phyloP scores from a whole-genome alignment of 208 protist genomes.

The Histomonas meleagridis region DNA sequence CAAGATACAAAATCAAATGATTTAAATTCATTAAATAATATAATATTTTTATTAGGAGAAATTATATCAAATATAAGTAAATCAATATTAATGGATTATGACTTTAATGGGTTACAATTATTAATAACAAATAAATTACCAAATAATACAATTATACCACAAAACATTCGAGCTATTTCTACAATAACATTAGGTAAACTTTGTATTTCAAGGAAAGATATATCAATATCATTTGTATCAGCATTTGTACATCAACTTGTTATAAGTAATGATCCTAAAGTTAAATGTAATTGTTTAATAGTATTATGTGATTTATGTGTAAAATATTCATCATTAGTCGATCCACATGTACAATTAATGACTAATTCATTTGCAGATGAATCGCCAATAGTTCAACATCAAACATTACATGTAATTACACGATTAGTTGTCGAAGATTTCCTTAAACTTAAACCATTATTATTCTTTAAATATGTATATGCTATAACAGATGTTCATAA shows the following conservation, averaged over 20 bases:
- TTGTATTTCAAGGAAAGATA: not conserved
- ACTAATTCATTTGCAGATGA: not conserved
- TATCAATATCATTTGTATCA: not conserved
- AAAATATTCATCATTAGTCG: not conserved
- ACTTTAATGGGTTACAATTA: not conserved
- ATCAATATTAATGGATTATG: not conserved
- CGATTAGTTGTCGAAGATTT: not conserved
- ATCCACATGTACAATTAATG: not conserved
- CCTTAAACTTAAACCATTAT: not conserved
- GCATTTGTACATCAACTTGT: not conserved
- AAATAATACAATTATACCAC: not conserved
- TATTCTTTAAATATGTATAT: slow-evolving; percentile 18
- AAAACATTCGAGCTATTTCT: not conserved
- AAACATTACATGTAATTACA: slow-evolving; percentile 3
- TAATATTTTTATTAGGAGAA: not conserved
- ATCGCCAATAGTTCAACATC: not conserved
- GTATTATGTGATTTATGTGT: slow-evolving; percentile 23
- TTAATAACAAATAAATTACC: not conserved
- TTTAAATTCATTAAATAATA: not conserved
- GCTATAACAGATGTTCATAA: not conserved
- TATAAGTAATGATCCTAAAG: not conserved
- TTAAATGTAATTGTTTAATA: not conserved
- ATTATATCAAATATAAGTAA: not conserved
- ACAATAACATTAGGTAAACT: not conserved
- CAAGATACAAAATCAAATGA: not conserved